These are phyloP conservation scores for Penicillium lagena DNA, from an alignment of 495 filamentous ascomycete species.

Conservation along the genomic window DNA sequence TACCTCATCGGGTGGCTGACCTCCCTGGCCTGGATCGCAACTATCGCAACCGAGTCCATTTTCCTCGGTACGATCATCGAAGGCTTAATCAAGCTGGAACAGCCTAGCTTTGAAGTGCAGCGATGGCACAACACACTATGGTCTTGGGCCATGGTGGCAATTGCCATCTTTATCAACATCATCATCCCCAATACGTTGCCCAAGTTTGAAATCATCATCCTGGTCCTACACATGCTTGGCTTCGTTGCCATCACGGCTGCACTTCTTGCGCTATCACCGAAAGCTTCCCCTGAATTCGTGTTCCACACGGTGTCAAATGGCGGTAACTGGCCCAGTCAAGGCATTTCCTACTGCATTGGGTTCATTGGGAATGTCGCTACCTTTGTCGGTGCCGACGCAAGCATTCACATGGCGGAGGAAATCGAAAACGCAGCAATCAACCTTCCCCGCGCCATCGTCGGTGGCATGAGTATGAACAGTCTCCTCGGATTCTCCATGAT, in stretches of 20 bases:
- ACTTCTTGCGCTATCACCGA: slow-evolving; percentile 18
- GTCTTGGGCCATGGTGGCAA: slow-evolving; percentile 30
- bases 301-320: slow-evolving; percentile 38
- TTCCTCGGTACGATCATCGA: slow-evolving; percentile 38
- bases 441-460: slow-evolving; percentile 39
- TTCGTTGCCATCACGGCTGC: slow-evolving; percentile 44
- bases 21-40: slow-evolving; percentile 23
- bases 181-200: slow-evolving; percentile 33
- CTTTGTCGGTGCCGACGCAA: slow-evolving; percentile 30
- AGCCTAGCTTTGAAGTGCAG: slow-evolving; percentile 28
- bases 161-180: slow-evolving; percentile 38
- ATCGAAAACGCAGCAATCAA: slow-evolving; percentile 30
- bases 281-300: slow-evolving; percentile 20
- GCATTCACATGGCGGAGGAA: slow-evolving; percentile 40
- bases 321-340: slow-evolving; percentile 40
- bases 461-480: slow-evolving; percentile 38
- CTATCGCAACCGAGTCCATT: slow-evolving; percentile 23
- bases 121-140: slow-evolving; percentile 47
- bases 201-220: slow-evolving; percentile 34
- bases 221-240: slow-evolving; percentile 38
- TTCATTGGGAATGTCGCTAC: slow-evolving; percentile 34
- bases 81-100: slow-evolving; percentile 34
- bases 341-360: slow-evolving; percentile 35
- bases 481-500: slow-evolving; percentile 34
- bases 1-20: slow-evolving; percentile 37